A percentile compares a stretch with the other conserved stretches of the same genome.
Conservation (phyloP, 495 filamentous ascomycete genomes). For the Cercophora sp. region DNA sequence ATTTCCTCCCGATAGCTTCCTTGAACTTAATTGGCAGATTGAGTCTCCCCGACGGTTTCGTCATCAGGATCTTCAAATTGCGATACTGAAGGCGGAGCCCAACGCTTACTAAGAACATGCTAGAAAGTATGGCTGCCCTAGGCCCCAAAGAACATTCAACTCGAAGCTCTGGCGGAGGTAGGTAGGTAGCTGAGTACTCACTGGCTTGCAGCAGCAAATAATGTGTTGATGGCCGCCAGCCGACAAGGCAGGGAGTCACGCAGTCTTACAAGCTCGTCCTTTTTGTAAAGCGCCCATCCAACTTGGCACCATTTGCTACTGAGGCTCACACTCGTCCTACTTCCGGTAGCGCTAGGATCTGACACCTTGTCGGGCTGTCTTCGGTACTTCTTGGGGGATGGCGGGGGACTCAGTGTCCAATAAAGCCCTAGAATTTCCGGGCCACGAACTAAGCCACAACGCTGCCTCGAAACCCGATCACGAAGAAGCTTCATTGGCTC, state of each 20-base stretch:
- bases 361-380: neutral
- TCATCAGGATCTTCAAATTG: constrained; percentile 1
- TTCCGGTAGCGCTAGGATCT: neutral
- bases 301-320: constrained; percentile 2
- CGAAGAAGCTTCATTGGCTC: too few species aligned
- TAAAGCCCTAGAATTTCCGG: too few species aligned
- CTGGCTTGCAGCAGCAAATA: neutral
- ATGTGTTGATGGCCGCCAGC: constrained; percentile 5
- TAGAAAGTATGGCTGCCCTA: neutral
- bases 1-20: constrained; percentile 80
- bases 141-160: neutral
- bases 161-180: too few species aligned
- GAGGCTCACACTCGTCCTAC: neutral
- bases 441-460: too few species aligned
- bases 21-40: constrained; percentile 34
- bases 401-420: too few species aligned
- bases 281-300: constrained; percentile 11
- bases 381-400: constrained; percentile 4
- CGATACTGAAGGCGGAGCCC: neutral
- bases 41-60: neutral
- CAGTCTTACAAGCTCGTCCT: neutral
- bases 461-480: too few species aligned
- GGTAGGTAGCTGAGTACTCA: too few species aligned
- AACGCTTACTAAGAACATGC: neutral
- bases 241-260: constrained; percentile 5